Conservation (phyloP, 805 yeast genomes). For the Debaryomyces tyrocola region DNA sequence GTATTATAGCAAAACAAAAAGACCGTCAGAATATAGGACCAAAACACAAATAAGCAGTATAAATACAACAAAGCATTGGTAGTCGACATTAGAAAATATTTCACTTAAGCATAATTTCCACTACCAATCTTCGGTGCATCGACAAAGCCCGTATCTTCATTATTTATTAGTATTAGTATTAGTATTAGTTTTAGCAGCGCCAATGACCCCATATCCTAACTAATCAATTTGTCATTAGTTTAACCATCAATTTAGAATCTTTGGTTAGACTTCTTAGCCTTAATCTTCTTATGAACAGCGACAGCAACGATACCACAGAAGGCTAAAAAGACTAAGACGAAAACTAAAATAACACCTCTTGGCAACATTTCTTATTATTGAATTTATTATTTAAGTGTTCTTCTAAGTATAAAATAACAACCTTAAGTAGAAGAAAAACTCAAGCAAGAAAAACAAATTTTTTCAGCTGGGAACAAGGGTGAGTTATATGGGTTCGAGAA, state of each 20-base stretch:
- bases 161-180: background rate
- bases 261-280: conserved; percentile 43
- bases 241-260: conserved; percentile 28
- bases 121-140: background rate
- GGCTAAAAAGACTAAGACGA: conserved; percentile 55
- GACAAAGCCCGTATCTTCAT: conserved; percentile 1
- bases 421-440: conserved; percentile 1
- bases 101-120: conserved; percentile 12
- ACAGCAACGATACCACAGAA: conserved; percentile 35
- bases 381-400: background rate
- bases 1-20: conserved; percentile 9
- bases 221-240: background rate
- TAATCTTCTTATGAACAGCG: conserved; percentile 39
- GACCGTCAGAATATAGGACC: background rate
- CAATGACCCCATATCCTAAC: background rate
- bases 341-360: conserved; percentile 73
- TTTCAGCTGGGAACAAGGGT: conserved; percentile 4
- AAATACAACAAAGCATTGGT: background rate
- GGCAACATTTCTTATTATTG: conserved; percentile 53
- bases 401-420: conserved; percentile 3
- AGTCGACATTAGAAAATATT: background rate
- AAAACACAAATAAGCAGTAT: background rate
- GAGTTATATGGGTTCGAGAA: background rate
- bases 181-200: background rate
- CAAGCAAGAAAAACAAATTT: background rate